These are phyloP conservation scores for Pilasporangium apinafurcum DNA, from an alignment of 352 stramenopile genomes.

Conservation along the genomic window DNA sequence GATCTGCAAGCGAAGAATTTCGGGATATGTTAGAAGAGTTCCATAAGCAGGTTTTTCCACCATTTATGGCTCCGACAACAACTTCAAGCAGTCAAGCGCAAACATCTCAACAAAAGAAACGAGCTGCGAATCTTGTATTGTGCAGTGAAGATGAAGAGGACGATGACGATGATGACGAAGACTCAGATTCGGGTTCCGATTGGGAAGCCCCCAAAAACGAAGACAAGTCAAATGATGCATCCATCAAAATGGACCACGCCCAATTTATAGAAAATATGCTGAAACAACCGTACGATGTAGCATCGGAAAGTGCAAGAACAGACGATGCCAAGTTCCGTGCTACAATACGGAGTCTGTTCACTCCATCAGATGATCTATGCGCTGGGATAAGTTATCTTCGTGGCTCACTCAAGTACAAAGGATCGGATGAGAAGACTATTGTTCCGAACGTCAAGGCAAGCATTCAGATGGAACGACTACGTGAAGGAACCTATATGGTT, in stretches of 20 bases:
- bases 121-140: constrained; percentile 33
- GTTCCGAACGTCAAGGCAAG: constrained; percentile 62
- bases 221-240: too few species aligned
- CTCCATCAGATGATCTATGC: constrained; percentile 51
- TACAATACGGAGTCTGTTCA: constrained; percentile 73
- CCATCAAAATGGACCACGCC: constrained; percentile 9
- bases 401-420: constrained; percentile 52
- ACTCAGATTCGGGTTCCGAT: constrained; percentile 15
- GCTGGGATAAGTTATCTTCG: constrained; percentile 44
- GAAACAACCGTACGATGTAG: constrained; percentile 33
- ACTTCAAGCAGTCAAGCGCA: constrained; percentile 1
- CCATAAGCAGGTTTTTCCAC: not conserved
- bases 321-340: constrained; percentile 63
- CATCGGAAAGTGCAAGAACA: constrained; percentile 25
- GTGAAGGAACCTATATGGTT: constrained; percentile 51
- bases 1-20: constrained; percentile 64
- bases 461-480: constrained; percentile 58
- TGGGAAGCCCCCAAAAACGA: constrained; percentile 22
- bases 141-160: constrained; percentile 63
- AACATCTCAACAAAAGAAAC: not conserved
- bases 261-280: constrained; percentile 20
- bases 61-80: not conserved
- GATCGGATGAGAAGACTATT: constrained; percentile 35
- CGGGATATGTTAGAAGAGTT: constrained; percentile 54
- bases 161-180: constrained; percentile 47